Evolutionary conservation across 352 stramenopile species (phyloP).

Genomic region (Pythium dissimile): DNA sequence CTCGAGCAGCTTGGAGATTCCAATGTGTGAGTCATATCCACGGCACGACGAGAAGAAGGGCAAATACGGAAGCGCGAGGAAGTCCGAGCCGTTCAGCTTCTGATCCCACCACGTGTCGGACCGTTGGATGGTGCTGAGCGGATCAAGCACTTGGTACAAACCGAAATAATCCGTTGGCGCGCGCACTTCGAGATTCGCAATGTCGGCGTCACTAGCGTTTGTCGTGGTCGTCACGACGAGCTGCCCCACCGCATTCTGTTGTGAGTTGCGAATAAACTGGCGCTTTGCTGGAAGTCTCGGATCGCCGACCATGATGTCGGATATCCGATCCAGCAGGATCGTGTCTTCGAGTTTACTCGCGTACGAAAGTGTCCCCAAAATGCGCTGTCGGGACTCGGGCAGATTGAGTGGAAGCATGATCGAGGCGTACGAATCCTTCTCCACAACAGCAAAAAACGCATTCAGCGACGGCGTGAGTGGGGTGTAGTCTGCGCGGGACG

Average conservation of each 20-base stretch:
- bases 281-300: slow-evolving; percentile 48
- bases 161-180: slow-evolving; percentile 56
- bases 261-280: slow-evolving; percentile 52
- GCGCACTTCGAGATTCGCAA: slow-evolving; percentile 21
- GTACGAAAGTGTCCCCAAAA: slow-evolving; percentile 49
- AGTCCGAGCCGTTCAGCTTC: slow-evolving; percentile 53
- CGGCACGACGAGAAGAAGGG: slow-evolving; percentile 96
- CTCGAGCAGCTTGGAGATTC: slow-evolving; percentile 92
- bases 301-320: slow-evolving; percentile 91
- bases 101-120: slow-evolving; percentile 76
- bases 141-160: slow-evolving; percentile 43
- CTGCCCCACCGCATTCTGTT: slow-evolving; percentile 52
- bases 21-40: slow-evolving; percentile 93
- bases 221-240: slow-evolving; percentile 16
- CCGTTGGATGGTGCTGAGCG: slow-evolving; percentile 32
- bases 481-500: slow-evolving; percentile 68
- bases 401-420: slow-evolving; percentile 95
- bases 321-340: slow-evolving; percentile 89
- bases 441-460: slow-evolving; percentile 82
- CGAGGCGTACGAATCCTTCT: slow-evolving; percentile 66
- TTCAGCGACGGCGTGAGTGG: slow-evolving; percentile 51
- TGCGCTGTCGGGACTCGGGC: slow-evolving; percentile 58
- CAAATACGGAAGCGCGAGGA: slow-evolving; percentile 92
- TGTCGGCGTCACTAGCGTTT: slow-evolving; percentile 12
- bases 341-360: slow-evolving; percentile 71